Evolutionary conservation across 2,329 filamentous ascomycete species (phyloP).

Genomic region (Moelleriella libera): DNA sequence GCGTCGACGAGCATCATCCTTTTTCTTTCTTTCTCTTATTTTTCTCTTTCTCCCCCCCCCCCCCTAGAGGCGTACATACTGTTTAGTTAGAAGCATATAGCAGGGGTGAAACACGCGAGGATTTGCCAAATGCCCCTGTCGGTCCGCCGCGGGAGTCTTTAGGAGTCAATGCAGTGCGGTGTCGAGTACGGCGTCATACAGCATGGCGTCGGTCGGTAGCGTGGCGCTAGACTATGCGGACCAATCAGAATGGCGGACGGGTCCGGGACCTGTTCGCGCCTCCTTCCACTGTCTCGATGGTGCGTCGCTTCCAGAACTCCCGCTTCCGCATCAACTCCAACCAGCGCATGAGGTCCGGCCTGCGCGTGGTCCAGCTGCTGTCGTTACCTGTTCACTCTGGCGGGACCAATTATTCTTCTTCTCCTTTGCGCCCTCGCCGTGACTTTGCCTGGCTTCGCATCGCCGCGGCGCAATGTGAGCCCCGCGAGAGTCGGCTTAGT

Average conservation of each 20-base stretch:
- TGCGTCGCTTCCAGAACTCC: background rate
- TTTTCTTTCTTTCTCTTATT: too few relatives aligned
- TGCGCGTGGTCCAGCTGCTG: background rate
- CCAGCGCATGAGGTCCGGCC: background rate
- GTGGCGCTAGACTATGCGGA: background rate
- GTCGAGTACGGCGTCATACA: background rate
- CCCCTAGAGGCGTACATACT: too few relatives aligned
- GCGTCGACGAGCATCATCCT: too few relatives aligned
- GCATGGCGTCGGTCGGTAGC: too few relatives aligned
- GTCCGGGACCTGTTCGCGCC: too few relatives aligned
- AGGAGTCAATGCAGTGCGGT: too few relatives aligned
- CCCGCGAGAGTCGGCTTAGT: constrained; percentile 3
- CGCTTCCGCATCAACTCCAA: background rate
- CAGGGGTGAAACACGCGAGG: too few relatives aligned
- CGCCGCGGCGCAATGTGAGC: constrained; percentile 9
- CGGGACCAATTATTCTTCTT: background rate
- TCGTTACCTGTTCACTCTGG: background rate
- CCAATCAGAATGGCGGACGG: background rate
- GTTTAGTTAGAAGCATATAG: too few relatives aligned
- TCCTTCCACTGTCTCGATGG: background rate
- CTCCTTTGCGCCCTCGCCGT: background rate
- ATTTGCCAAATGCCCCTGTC: too few relatives aligned
- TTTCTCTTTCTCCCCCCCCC: too few relatives aligned
- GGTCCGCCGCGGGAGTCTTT: too few relatives aligned
- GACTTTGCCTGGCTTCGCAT: background rate